Evolutionary conservation across 148 eudicot genomes (phyloP).

Genomic region (Vaccinium corymbosum): DNA sequence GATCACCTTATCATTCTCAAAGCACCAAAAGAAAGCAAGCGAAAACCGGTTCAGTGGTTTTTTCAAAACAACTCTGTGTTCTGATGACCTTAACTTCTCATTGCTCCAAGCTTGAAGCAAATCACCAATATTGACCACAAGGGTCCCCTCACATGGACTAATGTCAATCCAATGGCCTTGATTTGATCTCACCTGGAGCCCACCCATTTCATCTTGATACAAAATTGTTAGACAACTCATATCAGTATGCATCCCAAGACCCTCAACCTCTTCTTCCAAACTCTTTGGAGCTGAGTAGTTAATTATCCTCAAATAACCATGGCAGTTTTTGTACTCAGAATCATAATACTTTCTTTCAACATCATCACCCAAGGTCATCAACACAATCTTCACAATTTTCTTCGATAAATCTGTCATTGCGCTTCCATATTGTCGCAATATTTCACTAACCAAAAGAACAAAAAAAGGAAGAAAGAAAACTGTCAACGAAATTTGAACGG

Average conservation of each 20-base stretch:
- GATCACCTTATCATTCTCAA: constrained; percentile 74
- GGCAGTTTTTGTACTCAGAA: constrained; percentile 55
- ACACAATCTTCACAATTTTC: constrained; percentile 44
- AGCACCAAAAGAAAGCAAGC: constrained; percentile 80
- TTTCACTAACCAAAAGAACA: constrained; percentile 38
- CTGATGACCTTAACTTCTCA: constrained; percentile 69
- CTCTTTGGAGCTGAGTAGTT: constrained; percentile 58
- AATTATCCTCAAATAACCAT: constrained; percentile 79
- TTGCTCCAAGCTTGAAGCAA: constrained; percentile 95
- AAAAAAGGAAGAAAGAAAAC: constrained; percentile 10
- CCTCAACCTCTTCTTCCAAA: constrained; percentile 53
- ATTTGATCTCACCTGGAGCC: constrained; percentile 77
- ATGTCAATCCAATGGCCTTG: constrained; percentile 67
- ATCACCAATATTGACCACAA: constrained; percentile 81
- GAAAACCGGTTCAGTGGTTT: constrained; percentile 52
- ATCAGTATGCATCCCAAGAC: constrained; percentile 87
- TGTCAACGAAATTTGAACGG: not conserved
- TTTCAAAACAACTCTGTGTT: constrained; percentile 69
- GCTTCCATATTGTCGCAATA: constrained; percentile 64
- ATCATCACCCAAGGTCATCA: constrained; percentile 56
- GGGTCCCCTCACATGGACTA: constrained; percentile 50
- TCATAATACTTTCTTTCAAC: constrained; percentile 42
- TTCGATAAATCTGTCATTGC: constrained; percentile 58
- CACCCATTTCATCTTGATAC: constrained; percentile 70
- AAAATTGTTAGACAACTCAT: constrained; percentile 85